phyloP scores from a whole-genome alignment of 2,329 filamentous ascomycete species.

The Diaporthe nobilis region DNA sequence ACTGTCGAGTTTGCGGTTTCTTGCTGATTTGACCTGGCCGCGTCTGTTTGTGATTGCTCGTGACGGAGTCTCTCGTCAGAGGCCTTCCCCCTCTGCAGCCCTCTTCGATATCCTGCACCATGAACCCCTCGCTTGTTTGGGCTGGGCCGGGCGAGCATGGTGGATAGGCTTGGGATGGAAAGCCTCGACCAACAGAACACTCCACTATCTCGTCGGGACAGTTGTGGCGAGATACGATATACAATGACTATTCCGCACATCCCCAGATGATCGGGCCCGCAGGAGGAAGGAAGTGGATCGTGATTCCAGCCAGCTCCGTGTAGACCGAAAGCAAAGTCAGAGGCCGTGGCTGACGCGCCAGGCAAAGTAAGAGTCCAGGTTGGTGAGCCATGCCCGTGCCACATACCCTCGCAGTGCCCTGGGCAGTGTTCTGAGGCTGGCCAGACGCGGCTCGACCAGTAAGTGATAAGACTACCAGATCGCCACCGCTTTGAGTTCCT shows the following conservation, averaged over 20 bases:
- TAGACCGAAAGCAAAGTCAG: background rate
- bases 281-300: background rate
- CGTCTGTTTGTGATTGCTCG: constrained; percentile 36
- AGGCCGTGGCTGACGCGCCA: no score
- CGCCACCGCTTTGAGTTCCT: background rate
- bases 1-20: constrained; percentile 39
- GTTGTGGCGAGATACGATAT: constrained; percentile 29
- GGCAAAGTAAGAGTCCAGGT: no score
- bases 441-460: background rate
- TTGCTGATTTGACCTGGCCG: constrained; percentile 35
- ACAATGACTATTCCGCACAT: constrained; percentile 30
- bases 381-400: background rate
- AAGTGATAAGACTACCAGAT: background rate
- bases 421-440: no score
- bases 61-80: constrained; percentile 23
- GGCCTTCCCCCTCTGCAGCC: constrained; percentile 12
- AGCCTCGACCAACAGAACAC: constrained; percentile 18
- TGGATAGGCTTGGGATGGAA: constrained; percentile 9
- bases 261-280: background rate
- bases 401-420: background rate
- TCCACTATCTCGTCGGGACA: constrained; percentile 20
- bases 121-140: background rate
- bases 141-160: background rate
- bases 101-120: constrained; percentile 7
- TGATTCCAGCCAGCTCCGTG: background rate